These are phyloP conservation scores for Fusarium sp. DNA, from an alignment of 2,329 filamentous ascomycete species.

Conservation along the genomic window DNA sequence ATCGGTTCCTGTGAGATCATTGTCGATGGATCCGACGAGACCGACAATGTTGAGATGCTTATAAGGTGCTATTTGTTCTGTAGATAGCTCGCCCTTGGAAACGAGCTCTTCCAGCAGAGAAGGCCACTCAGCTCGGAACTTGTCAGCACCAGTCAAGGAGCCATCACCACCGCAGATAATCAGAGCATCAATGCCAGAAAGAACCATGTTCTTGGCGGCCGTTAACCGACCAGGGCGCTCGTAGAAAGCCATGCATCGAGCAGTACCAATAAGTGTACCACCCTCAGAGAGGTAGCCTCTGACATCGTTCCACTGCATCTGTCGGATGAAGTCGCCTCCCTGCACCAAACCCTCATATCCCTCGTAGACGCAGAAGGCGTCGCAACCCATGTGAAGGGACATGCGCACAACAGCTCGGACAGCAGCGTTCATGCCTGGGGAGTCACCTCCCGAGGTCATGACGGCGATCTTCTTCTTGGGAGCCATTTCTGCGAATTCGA, in stretches of 20 bases:
- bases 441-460: conserved; percentile 95
- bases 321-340: conserved; percentile 86
- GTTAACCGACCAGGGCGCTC: conserved; percentile 84
- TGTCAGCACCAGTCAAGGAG: conserved; percentile 93
- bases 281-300: conserved; percentile 94
- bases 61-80: conserved; percentile 79
- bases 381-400: conserved; percentile 85
- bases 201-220: conserved; percentile 94
- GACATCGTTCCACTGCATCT: conserved; percentile 93
- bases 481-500: conserved; percentile 55
- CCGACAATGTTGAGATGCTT: conserved; percentile 94
- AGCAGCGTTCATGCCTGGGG: conserved; percentile 93
- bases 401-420: conserved; percentile 92
- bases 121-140: conserved; percentile 93
- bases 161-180: conserved; percentile 98
- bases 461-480: conserved; percentile 80
- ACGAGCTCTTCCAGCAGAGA: conserved; percentile 88
- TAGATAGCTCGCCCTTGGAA: conserved; percentile 74
- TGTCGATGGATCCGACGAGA: conserved; percentile 96
- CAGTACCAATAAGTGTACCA: conserved; percentile 95
- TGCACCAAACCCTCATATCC: conserved; percentile 96
- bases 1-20: conserved; percentile 96
- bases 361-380: conserved; percentile 86
- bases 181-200: conserved; percentile 92
- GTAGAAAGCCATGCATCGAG: conserved; percentile 91